Base-by-base conservation (phyloP, 202 grass and related monocot genomes). In the Zizania palustris region DNA sequence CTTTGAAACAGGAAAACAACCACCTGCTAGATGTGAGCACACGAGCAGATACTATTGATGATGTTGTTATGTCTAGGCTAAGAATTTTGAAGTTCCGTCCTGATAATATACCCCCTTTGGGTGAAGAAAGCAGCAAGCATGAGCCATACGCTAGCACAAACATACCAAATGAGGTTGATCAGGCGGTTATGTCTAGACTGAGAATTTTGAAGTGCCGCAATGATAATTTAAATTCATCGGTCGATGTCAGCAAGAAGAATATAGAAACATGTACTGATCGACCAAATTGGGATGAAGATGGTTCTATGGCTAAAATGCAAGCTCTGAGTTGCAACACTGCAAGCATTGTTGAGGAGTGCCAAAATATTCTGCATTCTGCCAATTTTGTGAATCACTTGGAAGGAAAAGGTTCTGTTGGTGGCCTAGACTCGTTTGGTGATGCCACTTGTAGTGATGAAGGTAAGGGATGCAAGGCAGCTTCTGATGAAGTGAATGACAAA, bases 51-150 rank as follows among this genome's bases (percentile, higher is more conserved):
- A 60, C 16, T 39, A 16, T 76, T 77, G 86, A 85, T 72, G 71
- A 75, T 61, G 65, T 9, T 82, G 50, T 82, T 67, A 66, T 86
- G 73, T 40, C 59, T 71, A 77, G 50, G 60, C 15, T 71, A 5
- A 65, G 50, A 72, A 60, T 72, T 77, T 71, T 82, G 78, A 82
- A 86, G 42, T 77, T 72, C 35, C 57, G 46, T 35, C 72, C 77
- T 58, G 67, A 67, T 37, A 83, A 51, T 59, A 35, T 21, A 48
- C 19, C 28, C n/a, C 60, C 62, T 33, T 45, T 75, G 22, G 71
- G 48, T 41, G 48, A 73, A 38, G 74, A 62, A 67, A 81, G 69
- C 67, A 62, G 34, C 65, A 71, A 72, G 41, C 57, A 76, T 9
- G 46, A 35, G 12, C 39, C 56, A 7, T 12, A 50, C 65, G 58